phyloP scores from a whole-genome alignment of 2,329 filamentous ascomycete genomes.

The Sporothrix humicola region DNA sequence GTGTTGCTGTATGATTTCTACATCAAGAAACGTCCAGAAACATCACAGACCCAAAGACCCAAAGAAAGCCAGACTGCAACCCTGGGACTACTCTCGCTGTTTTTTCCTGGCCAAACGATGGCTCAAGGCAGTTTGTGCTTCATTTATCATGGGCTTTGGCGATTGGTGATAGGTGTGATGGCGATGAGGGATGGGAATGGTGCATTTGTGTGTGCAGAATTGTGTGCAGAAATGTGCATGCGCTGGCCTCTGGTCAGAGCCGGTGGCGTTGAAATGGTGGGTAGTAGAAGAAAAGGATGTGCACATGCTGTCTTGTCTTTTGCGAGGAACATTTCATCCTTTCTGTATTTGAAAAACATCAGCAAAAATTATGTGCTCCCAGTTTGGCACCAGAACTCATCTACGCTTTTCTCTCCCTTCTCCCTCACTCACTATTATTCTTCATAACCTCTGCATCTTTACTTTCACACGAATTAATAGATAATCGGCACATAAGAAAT shows the following conservation, averaged over 20 bases:
- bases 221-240: background rate
- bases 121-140: background rate
- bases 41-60: too few relatives aligned
- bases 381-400: too few relatives aligned
- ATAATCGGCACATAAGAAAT: too few relatives aligned
- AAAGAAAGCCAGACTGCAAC: background rate
- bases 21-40: too few relatives aligned
- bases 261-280: conserved; percentile 6
- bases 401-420: too few relatives aligned
- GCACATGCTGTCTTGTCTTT: background rate
- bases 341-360: background rate
- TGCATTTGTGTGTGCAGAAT: conserved; percentile 1
- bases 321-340: background rate
- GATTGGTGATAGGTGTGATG: conserved; percentile 2
- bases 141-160: background rate
- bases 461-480: too few relatives aligned
- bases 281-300: background rate
- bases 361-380: too few relatives aligned
- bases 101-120: conserved; percentile 20
- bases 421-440: too few relatives aligned
- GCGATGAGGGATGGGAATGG: background rate
- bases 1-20: conserved; percentile 3
- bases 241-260: background rate
- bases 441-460: too few relatives aligned
- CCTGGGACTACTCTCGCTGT: conserved; percentile 34